Conservation (phyloP, 306 rosid genomes). For the Sesbania bispinosa region DNA sequence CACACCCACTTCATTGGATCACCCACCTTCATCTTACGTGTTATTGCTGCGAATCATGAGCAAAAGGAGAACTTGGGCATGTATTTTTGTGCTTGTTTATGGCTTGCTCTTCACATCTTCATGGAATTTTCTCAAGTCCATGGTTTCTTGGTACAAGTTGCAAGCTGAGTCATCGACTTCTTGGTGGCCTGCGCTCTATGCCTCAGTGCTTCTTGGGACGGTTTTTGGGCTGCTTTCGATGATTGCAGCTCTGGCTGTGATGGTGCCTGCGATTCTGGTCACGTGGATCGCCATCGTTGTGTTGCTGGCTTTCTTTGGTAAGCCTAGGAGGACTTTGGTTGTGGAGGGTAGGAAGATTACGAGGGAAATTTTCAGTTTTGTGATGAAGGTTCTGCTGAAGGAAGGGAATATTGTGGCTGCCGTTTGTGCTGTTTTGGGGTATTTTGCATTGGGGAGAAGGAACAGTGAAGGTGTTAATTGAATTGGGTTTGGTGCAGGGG, state of each 20-base stretch:
- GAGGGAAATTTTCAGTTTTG: conserved; percentile 53
- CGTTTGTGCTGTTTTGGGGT: conserved; percentile 80
- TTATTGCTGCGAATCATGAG: conserved; percentile 55
- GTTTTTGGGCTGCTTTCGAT: conserved; percentile 77
- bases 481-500: conserved; percentile 3
- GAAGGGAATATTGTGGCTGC: conserved; percentile 94
- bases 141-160: conserved; percentile 63
- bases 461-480: conserved; percentile 30
- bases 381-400: conserved; percentile 68
- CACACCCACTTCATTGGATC: no score
- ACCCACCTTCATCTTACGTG: conserved; percentile 40
- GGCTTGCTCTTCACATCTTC: conserved; percentile 47
- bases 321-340: conserved; percentile 62
- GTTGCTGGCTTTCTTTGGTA: conserved; percentile 82
- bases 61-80: conserved; percentile 86
- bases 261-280: conserved; percentile 78
- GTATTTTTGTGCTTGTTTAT: conserved; percentile 52
- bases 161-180: conserved; percentile 43
- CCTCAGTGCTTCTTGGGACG: conserved; percentile 79
- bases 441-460: conserved; percentile 67
- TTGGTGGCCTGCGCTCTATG: conserved; percentile 84
- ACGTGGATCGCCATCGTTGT: conserved; percentile 91
- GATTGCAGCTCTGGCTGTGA: conserved; percentile 75
- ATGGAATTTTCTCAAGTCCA: conserved; percentile 70
- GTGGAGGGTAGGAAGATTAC: conserved; percentile 91